These are phyloP conservation scores for Boletellus ananiceps DNA, from an alignment of 768 basidiomycete species.

Conservation along the genomic window DNA sequence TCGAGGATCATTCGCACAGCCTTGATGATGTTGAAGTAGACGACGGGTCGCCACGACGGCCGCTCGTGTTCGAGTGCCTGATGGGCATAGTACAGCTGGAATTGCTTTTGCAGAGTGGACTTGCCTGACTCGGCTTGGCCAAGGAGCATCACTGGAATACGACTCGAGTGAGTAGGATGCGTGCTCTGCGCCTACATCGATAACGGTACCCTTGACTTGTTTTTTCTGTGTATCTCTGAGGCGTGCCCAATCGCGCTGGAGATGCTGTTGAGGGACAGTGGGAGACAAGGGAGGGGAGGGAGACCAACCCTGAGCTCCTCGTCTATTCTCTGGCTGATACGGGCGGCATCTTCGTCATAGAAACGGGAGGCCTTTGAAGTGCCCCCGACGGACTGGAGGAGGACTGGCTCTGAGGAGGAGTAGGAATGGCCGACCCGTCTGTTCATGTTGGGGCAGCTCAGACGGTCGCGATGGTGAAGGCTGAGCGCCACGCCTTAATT, in stretches of 20 bases:
- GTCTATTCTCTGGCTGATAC: slow-evolving; percentile 49
- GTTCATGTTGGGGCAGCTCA: slow-evolving; percentile 17
- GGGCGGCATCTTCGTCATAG: slow-evolving; percentile 43
- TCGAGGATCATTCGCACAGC: slow-evolving; percentile 71
- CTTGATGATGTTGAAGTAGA: slow-evolving; percentile 81
- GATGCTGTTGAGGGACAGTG: slow-evolving; percentile 4
- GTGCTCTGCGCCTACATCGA: background rate
- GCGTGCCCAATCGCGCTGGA: slow-evolving; percentile 46
- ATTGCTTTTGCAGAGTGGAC: slow-evolving; percentile 81
- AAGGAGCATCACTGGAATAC: slow-evolving; percentile 57
- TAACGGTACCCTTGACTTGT: slow-evolving; percentile 49
- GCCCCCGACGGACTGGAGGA: slow-evolving; percentile 30
- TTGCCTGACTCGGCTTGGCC: slow-evolving; percentile 82
- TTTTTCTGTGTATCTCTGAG: slow-evolving; percentile 42
- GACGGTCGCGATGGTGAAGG: slow-evolving; percentile 15
- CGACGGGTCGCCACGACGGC: slow-evolving; percentile 71
- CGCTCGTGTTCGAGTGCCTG: slow-evolving; percentile 65
- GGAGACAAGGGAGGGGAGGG: background rate
- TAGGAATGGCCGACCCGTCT: slow-evolving; percentile 27
- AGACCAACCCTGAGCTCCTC: slow-evolving; percentile 48
- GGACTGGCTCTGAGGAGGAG: slow-evolving; percentile 29
- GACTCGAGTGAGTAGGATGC: slow-evolving; percentile 4
- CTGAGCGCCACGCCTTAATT: slow-evolving; percentile 26
- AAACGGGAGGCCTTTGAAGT: slow-evolving; percentile 29
- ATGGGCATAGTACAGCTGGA: slow-evolving; percentile 76